These are phyloP conservation scores for Acaromyces ingoldii DNA, from an alignment of 1,284 basidiomycete species.

Conservation along the genomic window DNA sequence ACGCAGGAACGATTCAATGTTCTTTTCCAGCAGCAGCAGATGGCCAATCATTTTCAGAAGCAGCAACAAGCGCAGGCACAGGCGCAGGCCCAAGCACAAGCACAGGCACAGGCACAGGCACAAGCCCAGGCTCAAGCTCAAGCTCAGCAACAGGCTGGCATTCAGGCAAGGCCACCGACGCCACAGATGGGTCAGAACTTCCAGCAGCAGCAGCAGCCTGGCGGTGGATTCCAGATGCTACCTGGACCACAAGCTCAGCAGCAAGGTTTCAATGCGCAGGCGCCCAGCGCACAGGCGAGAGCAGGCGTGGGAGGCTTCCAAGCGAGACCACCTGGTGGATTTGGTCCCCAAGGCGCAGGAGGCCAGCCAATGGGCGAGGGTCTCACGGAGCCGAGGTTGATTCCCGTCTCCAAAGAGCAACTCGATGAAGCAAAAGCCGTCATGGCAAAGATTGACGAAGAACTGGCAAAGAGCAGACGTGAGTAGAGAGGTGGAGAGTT, in stretches of 20 bases:
- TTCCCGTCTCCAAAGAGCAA: constrained; percentile 34
- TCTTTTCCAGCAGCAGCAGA: constrained; percentile 2
- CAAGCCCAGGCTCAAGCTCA: not conserved
- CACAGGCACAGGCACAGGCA: constrained; percentile 3
- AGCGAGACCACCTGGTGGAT: not conserved
- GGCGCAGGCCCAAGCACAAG: constrained; percentile 19
- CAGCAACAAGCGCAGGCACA: constrained; percentile 19
- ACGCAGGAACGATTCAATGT: constrained; percentile 9
- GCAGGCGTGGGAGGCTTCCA: not conserved
- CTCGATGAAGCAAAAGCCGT: constrained; percentile 34
- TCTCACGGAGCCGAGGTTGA: constrained; percentile 13
- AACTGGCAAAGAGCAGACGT: constrained; percentile 23
- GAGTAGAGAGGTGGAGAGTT: not conserved
- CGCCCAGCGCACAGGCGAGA: too few relatives aligned
- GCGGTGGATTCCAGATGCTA: not conserved
- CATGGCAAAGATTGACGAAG: constrained; percentile 34
- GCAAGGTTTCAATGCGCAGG: not conserved
- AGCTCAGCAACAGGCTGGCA: not conserved
- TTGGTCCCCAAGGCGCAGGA: not conserved
- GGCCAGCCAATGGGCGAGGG: not conserved
- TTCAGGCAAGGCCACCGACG: not conserved
- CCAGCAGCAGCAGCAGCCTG: constrained; percentile 6
- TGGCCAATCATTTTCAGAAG: not conserved
- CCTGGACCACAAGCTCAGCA: constrained; percentile 1
- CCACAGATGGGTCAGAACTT: not conserved